Conservation (phyloP, 371 early-diverging fungal genomes). For the Parasitella parasitica region DNA sequence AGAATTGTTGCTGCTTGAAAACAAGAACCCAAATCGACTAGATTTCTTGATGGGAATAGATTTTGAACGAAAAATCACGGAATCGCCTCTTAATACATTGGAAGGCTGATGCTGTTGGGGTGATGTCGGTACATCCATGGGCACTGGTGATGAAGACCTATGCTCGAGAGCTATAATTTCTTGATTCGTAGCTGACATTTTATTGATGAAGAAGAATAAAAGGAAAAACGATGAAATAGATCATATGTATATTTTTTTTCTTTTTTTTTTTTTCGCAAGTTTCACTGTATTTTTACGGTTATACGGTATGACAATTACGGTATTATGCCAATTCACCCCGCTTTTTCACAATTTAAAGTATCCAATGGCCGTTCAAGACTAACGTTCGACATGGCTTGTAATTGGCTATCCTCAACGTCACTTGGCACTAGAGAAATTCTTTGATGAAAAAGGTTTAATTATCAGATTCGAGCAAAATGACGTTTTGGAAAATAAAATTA, state of each 20-base stretch:
- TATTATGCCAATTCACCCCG: background rate
- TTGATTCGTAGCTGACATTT: background rate
- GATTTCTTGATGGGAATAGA: constrained; percentile 9
- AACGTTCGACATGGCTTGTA: background rate
- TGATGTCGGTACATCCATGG: background rate
- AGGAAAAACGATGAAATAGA: background rate
- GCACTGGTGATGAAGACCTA: background rate
- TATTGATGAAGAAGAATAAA: background rate
- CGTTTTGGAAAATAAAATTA: too few relatives aligned
- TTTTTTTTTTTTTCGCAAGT: background rate
- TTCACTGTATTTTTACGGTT: background rate
- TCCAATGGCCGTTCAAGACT: background rate
- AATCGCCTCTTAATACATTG: background rate
- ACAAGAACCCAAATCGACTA: constrained; percentile 10
- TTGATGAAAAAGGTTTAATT: background rate
- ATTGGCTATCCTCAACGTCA: constrained; percentile 3
- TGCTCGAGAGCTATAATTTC: too few relatives aligned
- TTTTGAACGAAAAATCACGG: background rate
- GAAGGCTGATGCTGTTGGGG: background rate
- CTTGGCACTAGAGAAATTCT: background rate
- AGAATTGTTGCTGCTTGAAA: background rate
- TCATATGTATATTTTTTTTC: background rate
- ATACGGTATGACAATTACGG: background rate
- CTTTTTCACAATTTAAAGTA: background rate
- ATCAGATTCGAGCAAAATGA: background rate